Evolutionary conservation across 352 stramenopile genomes (phyloP).

Genomic region (Phytophthora kernoviae): DNA sequence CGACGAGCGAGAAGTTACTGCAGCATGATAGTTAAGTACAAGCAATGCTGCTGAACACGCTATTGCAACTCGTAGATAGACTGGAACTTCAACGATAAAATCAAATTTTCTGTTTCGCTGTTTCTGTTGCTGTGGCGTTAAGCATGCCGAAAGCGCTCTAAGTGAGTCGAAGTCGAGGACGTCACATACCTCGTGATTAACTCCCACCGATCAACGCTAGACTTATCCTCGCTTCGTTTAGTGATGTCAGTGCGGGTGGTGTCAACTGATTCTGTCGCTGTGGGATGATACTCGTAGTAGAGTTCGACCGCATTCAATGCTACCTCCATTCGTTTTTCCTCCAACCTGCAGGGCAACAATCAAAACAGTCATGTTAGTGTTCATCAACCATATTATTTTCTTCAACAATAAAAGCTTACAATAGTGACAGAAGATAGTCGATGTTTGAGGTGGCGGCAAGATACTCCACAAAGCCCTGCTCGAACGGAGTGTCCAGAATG

Average conservation of each 20-base stretch:
- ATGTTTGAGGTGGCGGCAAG: slow-evolving; percentile 44
- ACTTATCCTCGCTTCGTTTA: neutral
- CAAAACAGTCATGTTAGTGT: neutral
- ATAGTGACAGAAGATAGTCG: slow-evolving; percentile 30
- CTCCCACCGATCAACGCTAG: slow-evolving; percentile 19
- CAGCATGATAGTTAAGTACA: slow-evolving; percentile 12
- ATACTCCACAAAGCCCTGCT: slow-evolving; percentile 54
- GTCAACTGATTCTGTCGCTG: slow-evolving; percentile 5
- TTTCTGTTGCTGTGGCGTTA: neutral
- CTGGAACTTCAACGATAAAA: slow-evolving; percentile 2
- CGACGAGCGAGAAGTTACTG: slow-evolving; percentile 52
- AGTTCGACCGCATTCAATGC: slow-evolving; percentile 43
- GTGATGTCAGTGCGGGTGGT: neutral
- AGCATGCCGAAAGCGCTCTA: slow-evolving; percentile 16
- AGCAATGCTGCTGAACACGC: no score
- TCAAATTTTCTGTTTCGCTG: slow-evolving; percentile 7
- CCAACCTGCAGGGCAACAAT: slow-evolving; percentile 29
- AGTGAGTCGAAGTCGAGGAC: slow-evolving; percentile 19
- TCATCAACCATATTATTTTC: neutral
- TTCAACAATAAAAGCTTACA: slow-evolving; percentile 24
- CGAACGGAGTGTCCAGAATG: slow-evolving; percentile 43
- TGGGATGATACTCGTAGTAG: slow-evolving; percentile 43
- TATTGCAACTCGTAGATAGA: no score
- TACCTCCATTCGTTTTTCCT: slow-evolving; percentile 42
- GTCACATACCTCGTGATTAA: slow-evolving; percentile 24